Conservation (phyloP, 228 moss, liverwort and hornwort genomes). For the Sphagnum magellanicum region DNA sequence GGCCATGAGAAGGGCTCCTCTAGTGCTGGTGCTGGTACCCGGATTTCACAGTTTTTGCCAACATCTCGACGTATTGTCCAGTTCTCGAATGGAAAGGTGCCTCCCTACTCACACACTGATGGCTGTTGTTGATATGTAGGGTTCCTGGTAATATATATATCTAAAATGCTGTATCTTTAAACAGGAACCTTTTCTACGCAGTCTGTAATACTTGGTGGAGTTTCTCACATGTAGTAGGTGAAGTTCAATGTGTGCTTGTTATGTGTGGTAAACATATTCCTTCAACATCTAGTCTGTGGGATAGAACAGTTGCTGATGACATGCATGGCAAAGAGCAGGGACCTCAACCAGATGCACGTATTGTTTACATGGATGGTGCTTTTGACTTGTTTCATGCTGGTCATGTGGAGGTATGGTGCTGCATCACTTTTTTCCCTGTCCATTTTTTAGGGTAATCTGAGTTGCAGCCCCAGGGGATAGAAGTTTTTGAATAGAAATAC, state of each 20-base stretch:
- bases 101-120: not conserved
- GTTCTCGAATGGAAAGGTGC: constrained; percentile 54
- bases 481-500: not conserved
- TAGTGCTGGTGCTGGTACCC: constrained; percentile 20
- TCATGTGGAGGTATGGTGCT: constrained; percentile 43
- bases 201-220: too few species aligned
- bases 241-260: too few species aligned
- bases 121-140: too few species aligned
- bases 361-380: constrained; percentile 53
- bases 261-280: too few species aligned
- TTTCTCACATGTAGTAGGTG: too few species aligned
- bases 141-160: too few species aligned
- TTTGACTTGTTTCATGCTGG: constrained; percentile 60
- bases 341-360: constrained; percentile 39
- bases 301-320: not conserved
- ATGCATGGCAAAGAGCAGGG: constrained; percentile 15
- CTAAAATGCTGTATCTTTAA: too few species aligned
- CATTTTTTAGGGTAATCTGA: not conserved
- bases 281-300: too few species aligned
- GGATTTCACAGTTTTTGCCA: constrained; percentile 52
- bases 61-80: constrained; percentile 51
- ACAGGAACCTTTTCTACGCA: too few species aligned
- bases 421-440: not conserved
- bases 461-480: not conserved
- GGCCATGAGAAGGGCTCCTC: constrained; percentile 24